phyloP scores from a whole-genome alignment of 495 filamentous ascomycete genomes.

The Clavariopsis aquatica region DNA sequence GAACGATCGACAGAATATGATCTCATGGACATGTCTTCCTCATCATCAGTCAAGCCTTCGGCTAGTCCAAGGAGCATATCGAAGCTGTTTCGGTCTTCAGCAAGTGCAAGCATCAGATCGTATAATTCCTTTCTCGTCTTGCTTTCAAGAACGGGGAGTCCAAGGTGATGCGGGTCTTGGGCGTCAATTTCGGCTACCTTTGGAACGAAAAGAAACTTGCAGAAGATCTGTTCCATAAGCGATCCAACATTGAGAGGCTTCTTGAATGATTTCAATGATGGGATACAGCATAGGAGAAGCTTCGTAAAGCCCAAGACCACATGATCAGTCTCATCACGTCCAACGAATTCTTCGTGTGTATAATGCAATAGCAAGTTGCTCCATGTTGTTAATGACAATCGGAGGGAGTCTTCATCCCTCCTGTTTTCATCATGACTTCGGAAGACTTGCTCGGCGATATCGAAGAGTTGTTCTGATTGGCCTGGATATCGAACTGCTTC shows the following conservation, averaged over 20 bases:
- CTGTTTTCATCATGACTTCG: conserved; percentile 27
- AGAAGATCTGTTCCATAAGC: conserved; percentile 63
- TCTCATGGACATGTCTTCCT: conserved; percentile 43
- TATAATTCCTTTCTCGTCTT: conserved; percentile 65
- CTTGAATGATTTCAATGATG: conserved; percentile 38
- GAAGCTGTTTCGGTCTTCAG: conserved; percentile 53
- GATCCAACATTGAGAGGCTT: conserved; percentile 32
- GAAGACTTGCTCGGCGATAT: conserved; percentile 44
- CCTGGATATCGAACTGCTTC: conserved; percentile 48
- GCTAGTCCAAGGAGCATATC: conserved; percentile 51
- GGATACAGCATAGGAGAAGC: conserved; percentile 44
- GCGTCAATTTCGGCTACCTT: conserved; percentile 44
- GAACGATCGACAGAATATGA: conserved; percentile 57
- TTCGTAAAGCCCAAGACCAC: conserved; percentile 54
- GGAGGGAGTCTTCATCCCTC: conserved; percentile 33
- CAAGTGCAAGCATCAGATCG: conserved; percentile 60
- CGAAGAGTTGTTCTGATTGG: conserved; percentile 60
- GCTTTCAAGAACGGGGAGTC: conserved; percentile 54
- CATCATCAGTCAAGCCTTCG: conserved; percentile 54
- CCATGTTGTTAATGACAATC: conserved; percentile 31
- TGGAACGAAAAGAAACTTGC: conserved; percentile 69
- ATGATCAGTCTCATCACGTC: conserved; percentile 52
- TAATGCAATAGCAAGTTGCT: conserved; percentile 49
- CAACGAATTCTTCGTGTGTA: conserved; percentile 53
- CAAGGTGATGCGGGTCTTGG: not conserved